These are phyloP conservation scores for Dictyostelium citrinum DNA, from an alignment of 78 protist genomes.

Conservation along the genomic window DNA sequence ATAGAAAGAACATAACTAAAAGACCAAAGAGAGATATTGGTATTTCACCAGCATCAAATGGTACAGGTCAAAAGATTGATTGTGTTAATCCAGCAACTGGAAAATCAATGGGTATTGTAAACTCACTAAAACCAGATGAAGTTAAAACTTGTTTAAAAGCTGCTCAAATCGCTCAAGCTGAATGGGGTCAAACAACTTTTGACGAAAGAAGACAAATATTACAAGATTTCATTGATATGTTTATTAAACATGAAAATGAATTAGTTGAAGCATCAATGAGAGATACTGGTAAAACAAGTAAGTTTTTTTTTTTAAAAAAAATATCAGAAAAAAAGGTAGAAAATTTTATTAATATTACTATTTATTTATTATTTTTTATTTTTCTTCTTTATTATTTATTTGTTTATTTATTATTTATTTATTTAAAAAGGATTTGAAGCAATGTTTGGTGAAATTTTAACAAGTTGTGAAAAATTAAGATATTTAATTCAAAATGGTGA, in stretches of 20 bases:
- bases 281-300: conserved; percentile 89
- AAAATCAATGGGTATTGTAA: conserved; percentile 48
- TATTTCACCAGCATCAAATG: conserved; percentile 54
- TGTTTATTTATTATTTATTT: neutral
- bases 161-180: conserved; percentile 61
- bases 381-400: neutral
- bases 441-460: conserved; percentile 82
- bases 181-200: conserved; percentile 79
- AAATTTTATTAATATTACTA: no score
- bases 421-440: conserved; percentile 77
- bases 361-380: neutral
- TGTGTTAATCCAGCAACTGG: conserved; percentile 83
- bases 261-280: conserved; percentile 70
- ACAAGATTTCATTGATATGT: conserved; percentile 69
- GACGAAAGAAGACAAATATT: conserved; percentile 71
- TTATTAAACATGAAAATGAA: conserved; percentile 73
- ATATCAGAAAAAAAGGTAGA: neutral
- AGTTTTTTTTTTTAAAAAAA: neutral
- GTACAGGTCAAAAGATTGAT: conserved; percentile 42
- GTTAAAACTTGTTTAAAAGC: conserved; percentile 43
- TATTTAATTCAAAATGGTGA: conserved; percentile 83
- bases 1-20: conserved; percentile 2
- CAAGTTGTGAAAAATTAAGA: conserved; percentile 84
- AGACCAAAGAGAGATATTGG: conserved; percentile 35
- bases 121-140: conserved; percentile 61